Conservation (phyloP, 352 stramenopile species). For the Thalassiosira livingstoniorum region DNA sequence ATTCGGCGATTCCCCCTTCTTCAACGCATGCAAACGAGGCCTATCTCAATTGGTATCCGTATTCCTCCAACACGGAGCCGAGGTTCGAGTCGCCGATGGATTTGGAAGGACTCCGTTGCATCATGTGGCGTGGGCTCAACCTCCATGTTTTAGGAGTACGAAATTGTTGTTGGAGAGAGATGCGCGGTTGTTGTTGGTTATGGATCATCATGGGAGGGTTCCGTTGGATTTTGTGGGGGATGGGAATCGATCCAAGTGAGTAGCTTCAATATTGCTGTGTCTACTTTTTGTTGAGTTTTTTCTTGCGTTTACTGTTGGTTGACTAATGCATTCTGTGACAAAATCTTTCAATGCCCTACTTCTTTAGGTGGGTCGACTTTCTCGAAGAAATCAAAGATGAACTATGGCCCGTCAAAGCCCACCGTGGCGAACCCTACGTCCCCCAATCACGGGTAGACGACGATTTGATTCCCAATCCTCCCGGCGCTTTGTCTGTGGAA, state of each 20-base stretch:
- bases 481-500: constrained; percentile 46
- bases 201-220: constrained; percentile 52
- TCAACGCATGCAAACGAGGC: constrained; percentile 49
- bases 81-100: constrained; percentile 48
- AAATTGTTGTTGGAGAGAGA: constrained; percentile 38
- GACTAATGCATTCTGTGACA: background rate
- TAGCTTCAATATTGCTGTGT: background rate
- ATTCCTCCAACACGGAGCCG: constrained; percentile 50
- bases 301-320: background rate
- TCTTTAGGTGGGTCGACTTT: constrained; percentile 43
- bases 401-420: constrained; percentile 30
- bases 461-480: constrained; percentile 57
- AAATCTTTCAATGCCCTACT: background rate
- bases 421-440: constrained; percentile 9
- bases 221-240: constrained; percentile 56
- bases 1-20: constrained; percentile 59
- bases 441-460: constrained; percentile 21
- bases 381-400: constrained; percentile 47
- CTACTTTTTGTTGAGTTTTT: background rate
- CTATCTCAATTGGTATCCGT: constrained; percentile 32
- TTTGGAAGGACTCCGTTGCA: constrained; percentile 61
- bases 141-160: constrained; percentile 38
- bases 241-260: background rate
- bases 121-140: constrained; percentile 49
- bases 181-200: constrained; percentile 48